Percentiles rank a stretch among this genome's conserved stretches.
phyloP scores from a whole-genome alignment of 495 filamentous ascomycete species.

The Achaetomiella virescens region DNA sequence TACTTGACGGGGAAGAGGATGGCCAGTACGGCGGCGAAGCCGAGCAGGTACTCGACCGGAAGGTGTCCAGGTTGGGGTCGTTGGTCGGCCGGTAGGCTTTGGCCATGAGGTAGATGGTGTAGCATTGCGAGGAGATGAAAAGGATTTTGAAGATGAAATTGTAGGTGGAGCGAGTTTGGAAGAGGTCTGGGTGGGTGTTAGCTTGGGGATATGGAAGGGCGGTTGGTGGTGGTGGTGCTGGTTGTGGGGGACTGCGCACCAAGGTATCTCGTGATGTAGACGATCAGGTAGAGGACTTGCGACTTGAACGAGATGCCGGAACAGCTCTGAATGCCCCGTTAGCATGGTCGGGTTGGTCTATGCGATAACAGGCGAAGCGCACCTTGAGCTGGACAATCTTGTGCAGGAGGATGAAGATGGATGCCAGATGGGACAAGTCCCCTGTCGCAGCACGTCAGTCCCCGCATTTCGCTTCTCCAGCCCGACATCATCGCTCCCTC shows the following conservation, averaged over 20 bases:
- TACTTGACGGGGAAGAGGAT: slow-evolving; percentile 81
- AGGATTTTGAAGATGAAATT: slow-evolving; percentile 93
- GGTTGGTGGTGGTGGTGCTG: not conserved
- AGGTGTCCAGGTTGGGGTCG: slow-evolving; percentile 92
- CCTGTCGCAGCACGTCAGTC: slow-evolving; percentile 43
- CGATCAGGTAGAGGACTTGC: slow-evolving; percentile 85
- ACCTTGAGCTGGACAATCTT: slow-evolving; percentile 94
- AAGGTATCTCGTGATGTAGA: slow-evolving; percentile 89
- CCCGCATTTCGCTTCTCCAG: not conserved
- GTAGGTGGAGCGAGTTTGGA: slow-evolving; percentile 79
- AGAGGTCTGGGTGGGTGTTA: slow-evolving; percentile 57
- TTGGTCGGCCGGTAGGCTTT: slow-evolving; percentile 93
- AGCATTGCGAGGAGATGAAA: slow-evolving; percentile 82
- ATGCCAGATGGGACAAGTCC: slow-evolving; percentile 91
- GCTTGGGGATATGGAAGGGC: not conserved
- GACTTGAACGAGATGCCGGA: slow-evolving; percentile 97
- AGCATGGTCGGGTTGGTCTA: not conserved
- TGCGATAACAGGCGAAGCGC: slow-evolving; percentile 21
- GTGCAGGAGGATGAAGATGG: slow-evolving; percentile 87
- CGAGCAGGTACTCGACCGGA: slow-evolving; percentile 92
- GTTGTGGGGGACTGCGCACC: slow-evolving; percentile 42
- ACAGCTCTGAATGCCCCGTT: slow-evolving; percentile 65
- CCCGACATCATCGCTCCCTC: not conserved
- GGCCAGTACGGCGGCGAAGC: slow-evolving; percentile 67
- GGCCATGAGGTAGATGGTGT: slow-evolving; percentile 95